Evolutionary conservation across 106 monocot genomes (phyloP), one percentile per base, ranked within the genome.

Genomic region (Vanilla planifolia): DNA sequence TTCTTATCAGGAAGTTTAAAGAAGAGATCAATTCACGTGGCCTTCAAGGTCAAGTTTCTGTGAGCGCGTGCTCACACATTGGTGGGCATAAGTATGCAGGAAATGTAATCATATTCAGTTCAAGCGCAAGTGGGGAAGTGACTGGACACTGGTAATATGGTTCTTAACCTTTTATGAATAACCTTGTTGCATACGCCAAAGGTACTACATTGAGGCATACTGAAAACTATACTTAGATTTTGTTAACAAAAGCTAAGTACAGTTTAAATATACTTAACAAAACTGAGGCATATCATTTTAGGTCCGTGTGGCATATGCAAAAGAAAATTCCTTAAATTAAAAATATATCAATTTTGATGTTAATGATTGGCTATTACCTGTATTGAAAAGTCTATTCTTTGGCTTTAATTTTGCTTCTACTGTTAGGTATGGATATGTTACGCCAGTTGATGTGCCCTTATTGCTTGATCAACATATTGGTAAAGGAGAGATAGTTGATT

Each of bases 1-100:
- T 46, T 51, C 66, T 98, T 50, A 56, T 98, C 34, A 68, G 75
- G 55, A 84, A 74, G 71, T 98, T 98, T 55, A 79, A 79, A 60
- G 91, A 98, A 35, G 91, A 98, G 67, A 81, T 88, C 62, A 66
- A 59, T n/a, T 24, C 33, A 60, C 75, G 60, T 15, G 79, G 79
- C 24, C 84, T 98, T 53, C 63, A 87, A 44, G 81, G 53, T 36
- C 67, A 79, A 62, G 79, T 88, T 24, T 81, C 55, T 30, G 91
- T 98, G 33, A 91, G 84, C 48, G 62, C 79, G 9, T 91, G 96
- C 61, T 98, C 96, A 1, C 96, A 98, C 42, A 56, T 98, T 67
- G 96, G 96, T 26, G 96, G 96, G 19, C 96, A 98, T 73, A 88
- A 98, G 43, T 98, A 91, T 81, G 91, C 96, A 43, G 96, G 96